A percentile compares a stretch with the other conserved stretches of the same genome.
Conservation (phyloP, 83 land plant species). For the Thuja plicata region DNA sequence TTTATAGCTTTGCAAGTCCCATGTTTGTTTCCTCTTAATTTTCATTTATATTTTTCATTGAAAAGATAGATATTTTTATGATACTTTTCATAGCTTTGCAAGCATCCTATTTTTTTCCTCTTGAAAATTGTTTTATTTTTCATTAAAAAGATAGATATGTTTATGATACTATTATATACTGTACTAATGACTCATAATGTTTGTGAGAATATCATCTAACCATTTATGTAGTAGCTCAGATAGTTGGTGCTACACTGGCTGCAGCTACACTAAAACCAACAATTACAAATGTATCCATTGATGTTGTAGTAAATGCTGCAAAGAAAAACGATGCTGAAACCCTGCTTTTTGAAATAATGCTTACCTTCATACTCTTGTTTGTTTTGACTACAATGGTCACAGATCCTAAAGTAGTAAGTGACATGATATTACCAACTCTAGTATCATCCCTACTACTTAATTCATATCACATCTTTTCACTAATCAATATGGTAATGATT, state of each 20-base stretch:
- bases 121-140: no score
- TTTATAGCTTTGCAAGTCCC: no score
- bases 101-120: no score
- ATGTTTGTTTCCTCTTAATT: no score
- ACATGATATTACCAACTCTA: background rate
- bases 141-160: no score
- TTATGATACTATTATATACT: background rate
- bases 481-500: background rate
- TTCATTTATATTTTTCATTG: no score
- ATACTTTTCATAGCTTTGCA: background rate
- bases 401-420: slow-evolving; percentile 40
- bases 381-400: slow-evolving; percentile 37
- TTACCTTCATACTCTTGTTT: slow-evolving; percentile 36
- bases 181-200: background rate
- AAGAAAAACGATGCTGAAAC: slow-evolving; percentile 16
- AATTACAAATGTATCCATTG: background rate
- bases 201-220: slow-evolving; percentile 35
- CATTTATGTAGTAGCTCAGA: slow-evolving; percentile 47
- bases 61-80: background rate
- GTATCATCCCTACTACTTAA: background rate
- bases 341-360: slow-evolving; percentile 30
- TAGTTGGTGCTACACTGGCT: slow-evolving; percentile 37
- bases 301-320: background rate
- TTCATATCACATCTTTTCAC: background rate
- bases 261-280: slow-evolving; percentile 12